Conservation (phyloP, 495 filamentous ascomycete genomes). For the Hyaloscypha variabilis region DNA sequence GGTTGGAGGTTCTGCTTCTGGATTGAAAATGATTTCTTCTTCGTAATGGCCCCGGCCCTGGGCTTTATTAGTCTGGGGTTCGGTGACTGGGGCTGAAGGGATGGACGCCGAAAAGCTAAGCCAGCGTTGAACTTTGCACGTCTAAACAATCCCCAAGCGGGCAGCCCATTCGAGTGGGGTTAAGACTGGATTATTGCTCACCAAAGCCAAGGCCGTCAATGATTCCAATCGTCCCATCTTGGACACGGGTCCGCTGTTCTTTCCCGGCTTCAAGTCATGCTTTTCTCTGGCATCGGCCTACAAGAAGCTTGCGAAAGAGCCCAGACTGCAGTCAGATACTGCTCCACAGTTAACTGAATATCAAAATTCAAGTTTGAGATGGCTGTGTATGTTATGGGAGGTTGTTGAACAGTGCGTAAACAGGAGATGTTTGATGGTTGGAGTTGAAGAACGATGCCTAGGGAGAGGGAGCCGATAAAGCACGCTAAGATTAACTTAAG, state of each 20-base stretch:
- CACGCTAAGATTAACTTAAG: constrained; percentile 28
- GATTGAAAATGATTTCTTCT: constrained; percentile 47
- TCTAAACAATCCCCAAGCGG: too few species aligned
- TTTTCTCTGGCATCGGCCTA: neutral
- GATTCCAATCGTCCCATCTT: constrained; percentile 53
- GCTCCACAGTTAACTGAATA: too few species aligned
- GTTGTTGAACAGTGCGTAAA: neutral
- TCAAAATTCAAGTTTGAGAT: too few species aligned
- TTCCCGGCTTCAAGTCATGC: constrained; percentile 2
- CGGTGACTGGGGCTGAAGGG: neutral
- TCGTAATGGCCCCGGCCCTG: constrained; percentile 77
- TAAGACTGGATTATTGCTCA: constrained; percentile 32
- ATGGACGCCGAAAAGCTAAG: too few species aligned
- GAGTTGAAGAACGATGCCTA: too few species aligned
- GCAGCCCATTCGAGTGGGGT: too few species aligned
- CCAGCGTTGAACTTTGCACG: too few species aligned
- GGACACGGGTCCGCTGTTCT: constrained; percentile 4
- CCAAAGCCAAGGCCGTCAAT: constrained; percentile 51
- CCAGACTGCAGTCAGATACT: too few species aligned
- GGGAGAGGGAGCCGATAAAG: neutral
- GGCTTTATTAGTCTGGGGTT: neutral
- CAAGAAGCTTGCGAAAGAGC: too few species aligned
- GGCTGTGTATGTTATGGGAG: too few species aligned
- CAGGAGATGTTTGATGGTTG: neutral
- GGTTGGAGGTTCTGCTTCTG: constrained; percentile 8